Base-by-base conservation (phyloP, 768 basidiomycete species). In the Boletellus ananiceps region DNA sequence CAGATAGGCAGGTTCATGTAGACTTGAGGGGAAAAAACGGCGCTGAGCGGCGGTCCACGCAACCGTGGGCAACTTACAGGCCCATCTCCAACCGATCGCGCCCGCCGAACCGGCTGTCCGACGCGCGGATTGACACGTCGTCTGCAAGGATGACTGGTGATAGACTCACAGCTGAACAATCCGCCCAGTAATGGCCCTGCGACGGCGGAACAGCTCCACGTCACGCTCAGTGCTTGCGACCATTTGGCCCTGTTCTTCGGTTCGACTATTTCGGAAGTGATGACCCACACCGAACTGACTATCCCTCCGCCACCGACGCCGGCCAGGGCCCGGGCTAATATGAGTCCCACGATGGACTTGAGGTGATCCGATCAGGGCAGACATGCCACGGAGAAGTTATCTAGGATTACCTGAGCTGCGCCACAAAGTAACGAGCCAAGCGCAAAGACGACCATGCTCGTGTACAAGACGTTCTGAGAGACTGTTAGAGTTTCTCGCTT, bases 281-380 rank as follows among this genome's bases (percentile, higher is more conserved):
- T 84, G 19, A 88, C 81, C 90, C 90, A 92, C 32, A 92, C 88
- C 37, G 85, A 78, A 62, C 81, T 81, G 50, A 91, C 89, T 55
- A 93, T 90, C 8, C 90, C 90, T 32, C 90, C 90, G 14, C 84
- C 90, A n/a, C 90, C 90, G 50, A 88, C 73, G 37, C 90, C 90
- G 51, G 88, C 85, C 46, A 79, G 50, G 44, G 70, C 75, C 40
- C 89, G 77, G 45, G 83, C 78, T 21, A 80, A 67, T 50, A 90
- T 86, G 43, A 91, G 76, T 80, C 81, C 84, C 47, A 70, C 66
- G 42, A 79, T 74, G 39, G 57, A 63, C 71, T 70, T 42, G 48
- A 46, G 35, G 53, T 51, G 49, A 58, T 41, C 41, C 47, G 44
- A 53, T 57, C 58, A 60, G 52, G 50, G 34, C 40, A 52, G 49